phyloP scores from a whole-genome alignment of 768 basidiomycete genomes.

The Scleroderma bovista region DNA sequence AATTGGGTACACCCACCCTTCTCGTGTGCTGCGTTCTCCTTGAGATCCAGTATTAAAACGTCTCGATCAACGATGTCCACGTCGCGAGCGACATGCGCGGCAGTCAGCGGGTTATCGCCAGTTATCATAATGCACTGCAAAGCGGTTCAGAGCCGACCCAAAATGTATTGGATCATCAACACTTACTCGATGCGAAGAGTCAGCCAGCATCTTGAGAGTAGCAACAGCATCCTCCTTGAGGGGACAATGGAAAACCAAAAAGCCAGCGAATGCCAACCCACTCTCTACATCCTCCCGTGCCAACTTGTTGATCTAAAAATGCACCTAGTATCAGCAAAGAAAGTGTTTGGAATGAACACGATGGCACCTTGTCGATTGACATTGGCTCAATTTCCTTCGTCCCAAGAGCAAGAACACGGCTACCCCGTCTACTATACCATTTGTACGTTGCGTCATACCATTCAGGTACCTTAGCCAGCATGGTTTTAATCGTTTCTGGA shows the following conservation, averaged over 20 bases:
- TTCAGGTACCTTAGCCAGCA: constrained; percentile 70
- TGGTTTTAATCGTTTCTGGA: constrained; percentile 90
- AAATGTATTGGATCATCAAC: background rate
- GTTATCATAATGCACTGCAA: constrained; percentile 97
- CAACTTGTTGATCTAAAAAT: constrained; percentile 78
- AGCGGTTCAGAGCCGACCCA: background rate
- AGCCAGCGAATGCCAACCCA: constrained; percentile 80
- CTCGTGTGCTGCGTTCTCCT: constrained; percentile 70
- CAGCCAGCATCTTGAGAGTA: constrained; percentile 88
- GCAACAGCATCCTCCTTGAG: constrained; percentile 90
- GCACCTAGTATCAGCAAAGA: background rate
- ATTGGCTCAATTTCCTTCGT: constrained; percentile 77
- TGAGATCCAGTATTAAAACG: constrained; percentile 85
- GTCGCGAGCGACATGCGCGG: constrained; percentile 90
- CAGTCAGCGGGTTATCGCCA: constrained; percentile 96
- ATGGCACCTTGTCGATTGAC: constrained; percentile 60
- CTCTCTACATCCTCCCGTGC: constrained; percentile 77
- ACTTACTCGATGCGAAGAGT: constrained; percentile 93
- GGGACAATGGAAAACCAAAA: constrained; percentile 98
- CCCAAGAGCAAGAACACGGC: constrained; percentile 88
- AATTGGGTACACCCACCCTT: constrained; percentile 44
- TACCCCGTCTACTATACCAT: constrained; percentile 88
- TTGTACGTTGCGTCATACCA: constrained; percentile 94
- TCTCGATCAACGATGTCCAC: constrained; percentile 98
- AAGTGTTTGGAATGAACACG: background rate